A percentile compares a stretch with the other conserved stretches of the same genome.
phyloP scores from a whole-genome alignment of 192 early-diverging fungal species.

The Gaertneriomyces sp. region DNA sequence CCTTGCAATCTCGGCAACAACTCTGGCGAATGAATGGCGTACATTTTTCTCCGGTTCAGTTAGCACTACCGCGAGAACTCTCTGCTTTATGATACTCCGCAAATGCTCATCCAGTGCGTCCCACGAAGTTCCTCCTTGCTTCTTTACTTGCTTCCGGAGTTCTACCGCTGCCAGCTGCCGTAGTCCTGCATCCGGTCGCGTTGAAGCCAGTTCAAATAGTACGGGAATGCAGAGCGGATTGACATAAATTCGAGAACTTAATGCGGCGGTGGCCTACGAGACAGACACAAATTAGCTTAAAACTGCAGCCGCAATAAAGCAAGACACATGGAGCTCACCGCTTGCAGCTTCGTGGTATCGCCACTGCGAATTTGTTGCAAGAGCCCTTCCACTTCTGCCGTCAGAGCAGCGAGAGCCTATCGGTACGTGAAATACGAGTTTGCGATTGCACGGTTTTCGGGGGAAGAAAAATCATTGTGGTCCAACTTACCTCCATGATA shows the following conservation, averaged over 20 bases:
- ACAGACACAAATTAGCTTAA: not conserved
- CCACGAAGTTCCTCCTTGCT: conserved; percentile 59
- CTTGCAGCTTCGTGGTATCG: conserved; percentile 44
- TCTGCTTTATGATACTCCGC: conserved; percentile 59
- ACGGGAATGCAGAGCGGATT: conserved; percentile 74
- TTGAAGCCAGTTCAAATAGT: conserved; percentile 66
- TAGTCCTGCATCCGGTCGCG: conserved; percentile 35
- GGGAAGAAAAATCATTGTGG: no score
- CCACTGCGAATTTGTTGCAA: conserved; percentile 54
- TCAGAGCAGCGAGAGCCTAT: conserved; percentile 44
- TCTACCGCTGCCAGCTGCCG: conserved; percentile 88
- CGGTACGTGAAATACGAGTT: not conserved
- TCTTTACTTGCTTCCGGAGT: conserved; percentile 74
- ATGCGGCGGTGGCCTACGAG: conserved; percentile 61
- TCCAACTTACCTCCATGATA: no score
- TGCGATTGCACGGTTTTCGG: no score
- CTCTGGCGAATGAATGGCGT: conserved; percentile 76
- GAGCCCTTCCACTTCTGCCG: conserved; percentile 51
- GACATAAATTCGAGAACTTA: conserved; percentile 73
- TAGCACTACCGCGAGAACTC: conserved; percentile 69
- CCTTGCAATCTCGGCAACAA: conserved; percentile 84
- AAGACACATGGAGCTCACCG: conserved; percentile 4
- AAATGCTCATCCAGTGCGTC: conserved; percentile 53
- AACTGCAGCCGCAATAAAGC: not conserved
- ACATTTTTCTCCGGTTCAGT: conserved; percentile 69